phyloP scores from a whole-genome alignment of 179 eudicot species.

The Carnegiea gigantea region DNA sequence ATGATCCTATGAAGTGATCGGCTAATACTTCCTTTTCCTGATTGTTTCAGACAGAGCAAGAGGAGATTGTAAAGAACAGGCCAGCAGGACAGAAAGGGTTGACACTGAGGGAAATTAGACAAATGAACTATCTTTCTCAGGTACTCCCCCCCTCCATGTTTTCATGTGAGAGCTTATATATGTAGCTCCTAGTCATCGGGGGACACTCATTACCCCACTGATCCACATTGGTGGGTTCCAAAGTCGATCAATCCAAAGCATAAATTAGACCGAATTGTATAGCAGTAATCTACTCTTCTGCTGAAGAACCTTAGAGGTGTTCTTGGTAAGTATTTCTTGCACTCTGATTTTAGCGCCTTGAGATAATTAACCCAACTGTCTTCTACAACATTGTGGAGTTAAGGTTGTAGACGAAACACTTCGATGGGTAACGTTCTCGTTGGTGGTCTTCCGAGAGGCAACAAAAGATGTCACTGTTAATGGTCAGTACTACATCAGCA shows the following conservation, averaged over 20 bases:
- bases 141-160: conserved; percentile 21
- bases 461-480: conserved; percentile 48
- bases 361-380: neutral
- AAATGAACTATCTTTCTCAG: conserved; percentile 73
- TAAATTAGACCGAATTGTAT: too few relatives aligned
- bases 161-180: too few relatives aligned
- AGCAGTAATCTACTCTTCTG: neutral
- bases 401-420: conserved; percentile 90
- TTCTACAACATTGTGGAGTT: conserved; percentile 5
- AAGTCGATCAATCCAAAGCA: neutral
- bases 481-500: conserved; percentile 36
- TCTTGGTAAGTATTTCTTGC: neutral
- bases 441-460: conserved; percentile 72
- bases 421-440: conserved; percentile 66
- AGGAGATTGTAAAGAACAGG: conserved; percentile 54
- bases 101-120: conserved; percentile 54
- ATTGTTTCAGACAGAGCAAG: conserved; percentile 63
- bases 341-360: neutral
- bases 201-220: too few relatives aligned
- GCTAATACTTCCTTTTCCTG: neutral
- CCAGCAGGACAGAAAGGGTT: conserved; percentile 62
- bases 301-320: neutral
- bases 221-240: too few relatives aligned
- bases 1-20: neutral
- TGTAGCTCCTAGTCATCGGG: too few relatives aligned